These are phyloP conservation scores for Fagopyrum homotropicum DNA, from an alignment of 148 eudicot species.

Conservation along the genomic window DNA sequence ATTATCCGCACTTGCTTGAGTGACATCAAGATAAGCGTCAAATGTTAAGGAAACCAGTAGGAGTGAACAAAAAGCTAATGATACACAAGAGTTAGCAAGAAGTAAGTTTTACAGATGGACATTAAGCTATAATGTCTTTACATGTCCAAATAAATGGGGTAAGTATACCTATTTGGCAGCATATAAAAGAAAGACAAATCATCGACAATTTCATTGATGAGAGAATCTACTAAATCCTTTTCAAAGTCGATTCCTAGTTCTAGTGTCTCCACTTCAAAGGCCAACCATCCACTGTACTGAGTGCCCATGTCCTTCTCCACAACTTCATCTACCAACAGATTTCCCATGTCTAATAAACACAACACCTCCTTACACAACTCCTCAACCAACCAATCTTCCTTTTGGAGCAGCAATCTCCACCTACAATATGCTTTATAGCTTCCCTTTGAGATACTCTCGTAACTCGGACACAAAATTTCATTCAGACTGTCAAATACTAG, in stretches of 20 bases:
- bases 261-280: constrained; percentile 58
- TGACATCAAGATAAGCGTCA: too few species aligned
- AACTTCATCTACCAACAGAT: constrained; percentile 69
- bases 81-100: too few species aligned
- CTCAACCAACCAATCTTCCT: constrained; percentile 49
- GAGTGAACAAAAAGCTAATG: too few species aligned
- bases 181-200: constrained; percentile 37
- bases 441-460: constrained; percentile 35
- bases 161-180: neutral
- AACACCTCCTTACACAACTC: constrained; percentile 58
- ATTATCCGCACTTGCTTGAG: too few species aligned
- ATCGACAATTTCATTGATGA: constrained; percentile 67
- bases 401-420: constrained; percentile 35
- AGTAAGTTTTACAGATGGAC: too few species aligned
- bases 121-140: neutral
- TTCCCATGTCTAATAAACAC: constrained; percentile 50
- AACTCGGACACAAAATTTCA: constrained; percentile 41
- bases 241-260: constrained; percentile 76
- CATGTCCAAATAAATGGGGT: constrained; percentile 3
- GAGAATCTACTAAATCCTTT: constrained; percentile 37
- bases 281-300: constrained; percentile 66
- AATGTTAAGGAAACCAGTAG: too few species aligned
- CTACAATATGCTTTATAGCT: constrained; percentile 48
- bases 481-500: constrained; percentile 56
- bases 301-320: constrained; percentile 83